These are phyloP conservation scores for Melampsora larici-populina DNA, from an alignment of 1,284 basidiomycete genomes.

Conservation along the genomic window DNA sequence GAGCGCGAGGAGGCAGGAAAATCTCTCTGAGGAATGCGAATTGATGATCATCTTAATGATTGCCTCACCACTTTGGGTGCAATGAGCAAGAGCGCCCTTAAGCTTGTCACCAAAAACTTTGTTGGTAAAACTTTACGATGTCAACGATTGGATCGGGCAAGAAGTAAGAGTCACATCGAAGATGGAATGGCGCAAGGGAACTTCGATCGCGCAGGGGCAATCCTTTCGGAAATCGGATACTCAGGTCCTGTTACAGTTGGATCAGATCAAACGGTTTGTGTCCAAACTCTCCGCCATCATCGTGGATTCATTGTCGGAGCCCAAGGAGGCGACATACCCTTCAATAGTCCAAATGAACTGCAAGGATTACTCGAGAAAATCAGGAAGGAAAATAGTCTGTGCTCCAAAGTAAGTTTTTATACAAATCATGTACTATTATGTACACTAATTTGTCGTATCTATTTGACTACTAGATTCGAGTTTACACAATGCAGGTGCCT, in stretches of 20 bases:
- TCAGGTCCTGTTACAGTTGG: constrained; percentile 3
- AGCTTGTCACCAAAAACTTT: background rate
- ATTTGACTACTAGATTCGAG: background rate
- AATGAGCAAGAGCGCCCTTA: no score
- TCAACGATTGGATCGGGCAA: background rate
- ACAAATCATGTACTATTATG: no score
- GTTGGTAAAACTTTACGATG: background rate
- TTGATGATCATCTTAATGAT: constrained; percentile 1
- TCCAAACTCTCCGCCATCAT: constrained; percentile 8
- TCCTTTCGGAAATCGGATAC: background rate
- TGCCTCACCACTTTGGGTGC: constrained; percentile 7
- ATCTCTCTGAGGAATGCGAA: background rate
- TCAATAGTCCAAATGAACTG: background rate
- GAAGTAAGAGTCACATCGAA: background rate
- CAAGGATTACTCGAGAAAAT: background rate
- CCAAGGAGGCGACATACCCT: no score
- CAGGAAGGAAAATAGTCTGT: background rate
- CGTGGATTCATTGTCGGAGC: constrained; percentile 17
- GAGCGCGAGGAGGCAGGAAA: constrained; percentile 5
- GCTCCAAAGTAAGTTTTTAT: background rate
- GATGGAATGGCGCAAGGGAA: constrained; percentile 4
- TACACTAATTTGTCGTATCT: no score
- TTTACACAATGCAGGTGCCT: no score
- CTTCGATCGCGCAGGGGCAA: constrained; percentile 1
- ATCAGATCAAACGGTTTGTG: constrained; percentile 10